These are phyloP conservation scores for Botrytis porri DNA, from an alignment of 2,329 filamentous ascomycete species.

Conservation along the genomic window DNA sequence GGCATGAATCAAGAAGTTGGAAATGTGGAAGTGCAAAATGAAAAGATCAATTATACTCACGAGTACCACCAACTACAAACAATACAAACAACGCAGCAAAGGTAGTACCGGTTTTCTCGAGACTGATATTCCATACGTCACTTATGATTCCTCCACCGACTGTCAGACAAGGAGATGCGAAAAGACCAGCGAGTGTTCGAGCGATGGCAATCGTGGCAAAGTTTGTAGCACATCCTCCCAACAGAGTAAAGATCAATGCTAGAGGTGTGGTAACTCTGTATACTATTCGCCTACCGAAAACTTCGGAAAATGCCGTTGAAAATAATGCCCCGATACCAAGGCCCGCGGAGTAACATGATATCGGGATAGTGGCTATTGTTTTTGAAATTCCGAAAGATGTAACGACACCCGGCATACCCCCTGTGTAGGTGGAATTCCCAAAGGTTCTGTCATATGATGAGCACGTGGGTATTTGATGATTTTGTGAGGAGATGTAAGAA, in stretches of 20 bases:
- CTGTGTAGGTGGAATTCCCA: constrained; percentile 20
- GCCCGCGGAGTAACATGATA: constrained; percentile 20
- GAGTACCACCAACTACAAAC: constrained; percentile 15
- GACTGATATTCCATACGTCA: constrained; percentile 23
- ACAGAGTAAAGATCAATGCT: constrained; percentile 21
- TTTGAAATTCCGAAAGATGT: constrained; percentile 8
- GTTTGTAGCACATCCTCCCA: constrained; percentile 14
- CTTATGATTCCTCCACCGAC: constrained; percentile 21
- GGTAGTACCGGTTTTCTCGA: constrained; percentile 20
- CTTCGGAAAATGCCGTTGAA: constrained; percentile 18
- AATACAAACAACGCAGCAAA: constrained; percentile 21
- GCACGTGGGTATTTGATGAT: not conserved
- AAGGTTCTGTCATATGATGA: constrained; percentile 18
- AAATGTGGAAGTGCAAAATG: not conserved
- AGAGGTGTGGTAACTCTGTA: constrained; percentile 19
- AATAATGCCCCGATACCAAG: constrained; percentile 22
- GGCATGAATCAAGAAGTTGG: too few species aligned
- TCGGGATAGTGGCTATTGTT: constrained; percentile 19
- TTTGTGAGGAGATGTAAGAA: too few species aligned
- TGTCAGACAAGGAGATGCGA: constrained; percentile 17
- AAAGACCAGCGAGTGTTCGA: constrained; percentile 18
- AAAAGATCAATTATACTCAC: not conserved
- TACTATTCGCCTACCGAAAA: constrained; percentile 19
- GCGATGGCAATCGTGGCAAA: constrained; percentile 14
- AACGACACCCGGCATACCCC: constrained; percentile 16